A percentile compares a stretch with the other conserved stretches of the same genome.
Evolutionary conservation across 2,329 filamentous ascomycete species (phyloP).

Genomic region (Myotisia sp.): DNA sequence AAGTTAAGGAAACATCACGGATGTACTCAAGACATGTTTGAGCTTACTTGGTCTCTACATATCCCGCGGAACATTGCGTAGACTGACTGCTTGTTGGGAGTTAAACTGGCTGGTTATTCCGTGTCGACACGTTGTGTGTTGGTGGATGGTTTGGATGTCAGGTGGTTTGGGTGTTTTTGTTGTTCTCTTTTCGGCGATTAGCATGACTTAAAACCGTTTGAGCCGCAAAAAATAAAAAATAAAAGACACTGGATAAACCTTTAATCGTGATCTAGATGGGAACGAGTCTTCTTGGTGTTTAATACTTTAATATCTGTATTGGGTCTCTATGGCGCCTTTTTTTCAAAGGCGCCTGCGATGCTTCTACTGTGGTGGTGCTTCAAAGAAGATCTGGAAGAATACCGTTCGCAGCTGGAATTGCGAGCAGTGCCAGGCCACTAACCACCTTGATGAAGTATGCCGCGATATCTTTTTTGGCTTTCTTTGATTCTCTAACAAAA

Average conservation of each 20-base stretch:
- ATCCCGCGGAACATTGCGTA: too few species aligned
- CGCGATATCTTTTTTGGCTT: not conserved
- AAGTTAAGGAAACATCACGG: too few species aligned
- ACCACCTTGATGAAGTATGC: conserved; percentile 75
- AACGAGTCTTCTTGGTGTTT: too few species aligned
- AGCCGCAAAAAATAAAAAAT: conserved; percentile 1
- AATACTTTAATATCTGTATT: conserved; percentile 3
- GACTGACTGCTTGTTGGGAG: too few species aligned
- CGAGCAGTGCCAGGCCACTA: conserved; percentile 50
- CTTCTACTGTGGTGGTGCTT: conserved; percentile 70
- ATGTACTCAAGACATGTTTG: not conserved
- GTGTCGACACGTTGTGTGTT: too few species aligned
- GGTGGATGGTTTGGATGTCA: too few species aligned
- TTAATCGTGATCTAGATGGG: too few species aligned
- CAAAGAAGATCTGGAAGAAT: conserved; percentile 55
- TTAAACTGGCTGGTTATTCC: too few species aligned
- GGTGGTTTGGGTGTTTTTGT: not conserved
- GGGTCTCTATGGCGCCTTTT: conserved; percentile 27
- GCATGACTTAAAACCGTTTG: conserved; percentile 4
- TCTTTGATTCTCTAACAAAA: not conserved
- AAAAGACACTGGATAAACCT: too few species aligned
- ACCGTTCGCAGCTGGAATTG: conserved; percentile 40
- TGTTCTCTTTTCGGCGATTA: conserved; percentile 3
- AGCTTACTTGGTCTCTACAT: too few species aligned
- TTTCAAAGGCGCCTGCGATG: conserved; percentile 45